Evolutionary conservation across 148 eudicot genomes (phyloP).

Genomic region (Nepenthes mirabilis): DNA sequence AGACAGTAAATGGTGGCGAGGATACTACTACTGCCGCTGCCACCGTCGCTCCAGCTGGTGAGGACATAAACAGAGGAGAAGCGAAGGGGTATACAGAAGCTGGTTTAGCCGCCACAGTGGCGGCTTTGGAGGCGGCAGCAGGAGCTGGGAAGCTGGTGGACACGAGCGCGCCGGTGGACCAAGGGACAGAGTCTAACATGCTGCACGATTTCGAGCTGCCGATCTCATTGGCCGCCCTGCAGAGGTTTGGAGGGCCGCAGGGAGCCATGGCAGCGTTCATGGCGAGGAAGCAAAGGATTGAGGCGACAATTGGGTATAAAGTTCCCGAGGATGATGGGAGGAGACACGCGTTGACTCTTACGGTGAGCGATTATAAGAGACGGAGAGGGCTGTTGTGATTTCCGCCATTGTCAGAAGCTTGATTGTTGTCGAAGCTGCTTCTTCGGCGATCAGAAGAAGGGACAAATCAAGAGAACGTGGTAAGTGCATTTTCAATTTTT

Average conservation of each 20-base stretch:
- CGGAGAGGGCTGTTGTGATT: slow-evolving; percentile 44
- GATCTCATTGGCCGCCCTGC: slow-evolving; percentile 59
- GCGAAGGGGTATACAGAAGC: slow-evolving; percentile 5
- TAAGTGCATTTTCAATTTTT: too few relatives aligned
- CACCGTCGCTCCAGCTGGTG: slow-evolving; percentile 7
- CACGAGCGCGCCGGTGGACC: slow-evolving; percentile 84
- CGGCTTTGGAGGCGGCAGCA: slow-evolving; percentile 87
- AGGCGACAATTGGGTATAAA: slow-evolving; percentile 54
- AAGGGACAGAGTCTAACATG: slow-evolving; percentile 64
- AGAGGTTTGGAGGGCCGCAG: slow-evolving; percentile 66
- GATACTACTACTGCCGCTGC: not conserved
- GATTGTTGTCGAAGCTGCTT: too few relatives aligned
- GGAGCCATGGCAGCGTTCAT: slow-evolving; percentile 73
- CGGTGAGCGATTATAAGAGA: slow-evolving; percentile 89
- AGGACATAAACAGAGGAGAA: slow-evolving; percentile 6
- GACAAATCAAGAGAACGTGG: too few relatives aligned
- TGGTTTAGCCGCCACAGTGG: slow-evolving; percentile 64
- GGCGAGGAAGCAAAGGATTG: slow-evolving; percentile 83
- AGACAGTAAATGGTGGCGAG: slow-evolving; percentile 11
- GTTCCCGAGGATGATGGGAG: slow-evolving; percentile 94
- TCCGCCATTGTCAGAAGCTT: too few relatives aligned
- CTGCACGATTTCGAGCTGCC: slow-evolving; percentile 80
- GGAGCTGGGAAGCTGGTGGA: slow-evolving; percentile 92
- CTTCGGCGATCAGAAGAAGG: too few relatives aligned
- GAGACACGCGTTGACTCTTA: slow-evolving; percentile 72